Evolutionary conservation across 2,329 filamentous ascomycete genomes (phyloP), one percentile per base, ranked within the genome.

Genomic region (Leptographium lundbergii): DNA sequence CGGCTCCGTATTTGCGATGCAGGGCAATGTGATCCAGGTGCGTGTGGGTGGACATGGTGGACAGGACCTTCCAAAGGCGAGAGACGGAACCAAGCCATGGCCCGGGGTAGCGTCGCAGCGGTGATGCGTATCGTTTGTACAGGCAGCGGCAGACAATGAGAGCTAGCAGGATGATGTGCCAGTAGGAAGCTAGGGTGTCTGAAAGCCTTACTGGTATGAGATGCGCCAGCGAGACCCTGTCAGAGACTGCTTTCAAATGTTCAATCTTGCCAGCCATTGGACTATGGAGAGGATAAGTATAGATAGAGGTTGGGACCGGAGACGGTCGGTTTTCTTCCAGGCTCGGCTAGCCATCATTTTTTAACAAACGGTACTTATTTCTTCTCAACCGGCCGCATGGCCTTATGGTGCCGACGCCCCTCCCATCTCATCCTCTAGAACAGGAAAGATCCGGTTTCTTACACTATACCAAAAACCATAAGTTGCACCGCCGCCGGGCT

Each of bases 1-100:
- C 65, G 17, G 74, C 74, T 1, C 76, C 76, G 63, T 78, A 77
- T 62, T 70, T 71, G 25, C 66, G 64, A 66, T 79, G 76, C 4
- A 79, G 68, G 1, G 67, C 72, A 56, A 77, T 70, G 64, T 77
- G 73, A 6, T 76, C 67, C 47, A 70, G 67, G 55, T 77, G 72
- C 2, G 74, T 75, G 51, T 65, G 68, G n/a, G 72, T 71, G 0
- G 68, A 67, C 1, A 69, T 67, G 4, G 70, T 72, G 1, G 72
- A 75, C 29, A 65, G 34, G 32, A 75, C 63, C 59, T 75, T 76
- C 74, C 74, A 76, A 5, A 76, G 67, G 1, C 74, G 72, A 0
- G 67, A 66, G 36, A 68, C 58, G 0, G 70, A 71, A 14, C 70
- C 70, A 11, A 71, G 64, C 59, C 66, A 64, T 2, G 70, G 71